Conservation (phyloP, 2,329 filamentous ascomycete species). For the Podosphaera xanthii region DNA sequence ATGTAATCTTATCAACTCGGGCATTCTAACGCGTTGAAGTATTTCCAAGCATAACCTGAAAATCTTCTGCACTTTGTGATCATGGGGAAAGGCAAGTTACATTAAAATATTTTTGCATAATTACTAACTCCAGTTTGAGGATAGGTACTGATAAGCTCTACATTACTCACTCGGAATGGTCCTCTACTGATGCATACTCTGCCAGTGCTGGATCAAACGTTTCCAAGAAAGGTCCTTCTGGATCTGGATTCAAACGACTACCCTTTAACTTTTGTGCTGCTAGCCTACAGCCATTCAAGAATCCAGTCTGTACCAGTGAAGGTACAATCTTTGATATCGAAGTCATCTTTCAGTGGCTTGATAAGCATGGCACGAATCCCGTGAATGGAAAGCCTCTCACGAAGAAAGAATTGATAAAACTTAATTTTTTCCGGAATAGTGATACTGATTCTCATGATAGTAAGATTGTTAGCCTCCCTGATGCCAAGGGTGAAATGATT, state of each 20-base stretch:
- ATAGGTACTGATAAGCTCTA: slow-evolving; percentile 15
- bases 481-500: slow-evolving; percentile 55
- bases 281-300: slow-evolving; percentile 81
- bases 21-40: too few relatives aligned
- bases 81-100: slow-evolving; percentile 1
- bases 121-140: neutral
- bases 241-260: slow-evolving; percentile 58
- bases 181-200: slow-evolving; percentile 69
- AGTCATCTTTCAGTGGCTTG: slow-evolving; percentile 82
- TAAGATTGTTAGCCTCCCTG: slow-evolving; percentile 23
- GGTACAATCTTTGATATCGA: slow-evolving; percentile 91
- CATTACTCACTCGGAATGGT: slow-evolving; percentile 98
- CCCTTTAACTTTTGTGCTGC: slow-evolving; percentile 98
- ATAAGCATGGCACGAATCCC: slow-evolving; percentile 82
- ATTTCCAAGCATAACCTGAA: too few relatives aligned
- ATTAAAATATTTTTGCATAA: neutral
- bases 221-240: slow-evolving; percentile 30
- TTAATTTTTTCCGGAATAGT: slow-evolving; percentile 82
- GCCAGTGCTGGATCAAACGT: slow-evolving; percentile 54
- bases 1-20: too few relatives aligned
- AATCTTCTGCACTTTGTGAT: neutral
- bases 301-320: slow-evolving; percentile 72
- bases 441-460: slow-evolving; percentile 30
- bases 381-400: slow-evolving; percentile 61
- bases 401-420: slow-evolving; percentile 64